Base-by-base conservation (phyloP, 208 protist species). In the Cochliopodium minus region DNA sequence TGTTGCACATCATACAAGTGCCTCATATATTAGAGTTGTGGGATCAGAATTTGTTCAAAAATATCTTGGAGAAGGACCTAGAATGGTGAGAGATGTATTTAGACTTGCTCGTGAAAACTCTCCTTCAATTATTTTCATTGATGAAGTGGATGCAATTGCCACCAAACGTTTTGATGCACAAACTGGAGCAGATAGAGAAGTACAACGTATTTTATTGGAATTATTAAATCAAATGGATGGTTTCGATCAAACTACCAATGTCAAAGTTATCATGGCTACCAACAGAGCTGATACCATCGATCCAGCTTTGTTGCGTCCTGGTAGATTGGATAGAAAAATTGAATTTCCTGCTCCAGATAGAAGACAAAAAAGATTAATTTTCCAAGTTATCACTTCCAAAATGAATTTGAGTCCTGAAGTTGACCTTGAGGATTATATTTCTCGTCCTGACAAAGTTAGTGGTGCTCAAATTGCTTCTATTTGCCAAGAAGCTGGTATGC, bases 1-100 rank as follows among this genome's bases (percentile, higher is more conserved):
- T 17, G 94, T 99, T 13, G 94, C 96, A 20, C 86, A 97, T 63
- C 93, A 99, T 74, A 98, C 94, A 0, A 93, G 88, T 35, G 93
- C 92, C 22, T 71, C 88, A 17, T 97, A 96, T 57, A 96, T 97
- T 62, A 80, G 90, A 47, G 92, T 99, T 23, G 91, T 96, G 23
- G 96, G 94, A 45, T 96, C 86, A 33, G 94, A 99, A 76, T 99
- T 99, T 85, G 95, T 99, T 54, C 95, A 99, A 75, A 99, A 99
- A 73, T 99, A 98, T 71, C 77, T 99, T 6, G 96, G 96, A 45
- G 95, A 99, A 78, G 96, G 96, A 17, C 94, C 95, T 17, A 77
- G 95, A 36, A 98, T 98, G 86, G 96, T 99, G 17, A 77, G 90
- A 25, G 90, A 96, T 60, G 89, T 96, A 1, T 98, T 97, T 71